Evolutionary conservation across 2,329 filamentous ascomycete genomes (phyloP), one percentile per base, ranked within the genome.

Genomic region (Monosporascus sp.): DNA sequence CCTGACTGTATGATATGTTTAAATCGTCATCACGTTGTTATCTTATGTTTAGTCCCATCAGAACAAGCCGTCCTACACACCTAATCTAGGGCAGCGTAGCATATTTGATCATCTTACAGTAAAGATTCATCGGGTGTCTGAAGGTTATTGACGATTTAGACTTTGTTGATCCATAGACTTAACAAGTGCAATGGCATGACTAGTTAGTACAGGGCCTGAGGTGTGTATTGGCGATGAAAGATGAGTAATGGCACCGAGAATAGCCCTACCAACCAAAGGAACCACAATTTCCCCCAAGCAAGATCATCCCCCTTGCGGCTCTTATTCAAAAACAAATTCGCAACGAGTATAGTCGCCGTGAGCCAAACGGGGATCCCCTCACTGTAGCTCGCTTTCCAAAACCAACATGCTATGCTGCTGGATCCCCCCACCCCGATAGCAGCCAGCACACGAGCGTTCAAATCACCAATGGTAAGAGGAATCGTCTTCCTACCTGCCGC

Each of bases 401-500:
- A 55, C 44, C 37, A 51, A n/a, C 53, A 48, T 1, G 53, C 42
- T 6, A 51, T 20, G 14, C 22, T 25, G 8, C 44, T 55, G 18
- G 41, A 57, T 1, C 8, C 18, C 2, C 22, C 38, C 2, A 53
- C 44, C 5, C 49, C 49, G 18, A 51, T 6, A 5, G 37, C 45
- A 6, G 24, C 47, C 8, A 50, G 17, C 20, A 54, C 6, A 4
- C 56, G 46, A 2, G 56, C 52, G 25, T 51, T 42, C 6, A 14
- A 31, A 27, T 54, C 52, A 1, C 56, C 52, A 0, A 58, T 49
- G 5, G 47, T 49, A 14, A 56, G 24, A 3, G 56, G 54, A 9
- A 58, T 27, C 1, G 54, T 58, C 20, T 18, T 51, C 15, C 56
- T 48, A 3, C 56, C 54, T 11, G 27, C n/a, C 6, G 38, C 27